Evolutionary conservation across 2,329 filamentous ascomycete species (phyloP).

Genomic region (Phialemoniopsis sp.): DNA sequence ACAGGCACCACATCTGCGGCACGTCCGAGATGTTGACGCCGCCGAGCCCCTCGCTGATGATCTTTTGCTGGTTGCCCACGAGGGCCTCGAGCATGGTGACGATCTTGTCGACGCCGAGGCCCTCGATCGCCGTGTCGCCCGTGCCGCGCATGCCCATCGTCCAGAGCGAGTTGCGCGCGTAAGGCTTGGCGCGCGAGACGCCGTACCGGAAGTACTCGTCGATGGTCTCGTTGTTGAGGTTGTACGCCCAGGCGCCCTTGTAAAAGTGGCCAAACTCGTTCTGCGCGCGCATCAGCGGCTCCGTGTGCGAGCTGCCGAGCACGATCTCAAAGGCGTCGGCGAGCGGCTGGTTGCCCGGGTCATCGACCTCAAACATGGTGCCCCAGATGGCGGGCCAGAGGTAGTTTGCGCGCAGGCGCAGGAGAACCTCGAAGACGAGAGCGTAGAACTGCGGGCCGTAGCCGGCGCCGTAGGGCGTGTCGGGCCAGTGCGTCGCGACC

Average conservation of each 20-base stretch:
- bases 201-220: slow-evolving; percentile 66
- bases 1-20: slow-evolving; percentile 69
- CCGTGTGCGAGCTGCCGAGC: slow-evolving; percentile 68
- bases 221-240: slow-evolving; percentile 65
- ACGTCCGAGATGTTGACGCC: slow-evolving; percentile 43
- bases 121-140: slow-evolving; percentile 57
- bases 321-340: slow-evolving; percentile 73
- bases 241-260: slow-evolving; percentile 64
- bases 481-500: slow-evolving; percentile 41
- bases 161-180: slow-evolving; percentile 60
- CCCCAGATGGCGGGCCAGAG: slow-evolving; percentile 67
- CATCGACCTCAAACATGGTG: slow-evolving; percentile 69
- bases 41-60: slow-evolving; percentile 52
- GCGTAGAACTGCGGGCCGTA: slow-evolving; percentile 63
- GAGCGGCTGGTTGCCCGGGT: slow-evolving; percentile 62
- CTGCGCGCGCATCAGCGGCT: slow-evolving; percentile 63
- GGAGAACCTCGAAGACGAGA: slow-evolving; percentile 65
- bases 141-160: slow-evolving; percentile 69
- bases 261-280: slow-evolving; percentile 51
- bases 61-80: slow-evolving; percentile 55
- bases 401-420: slow-evolving; percentile 69
- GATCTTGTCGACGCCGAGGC: slow-evolving; percentile 51
- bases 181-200: slow-evolving; percentile 59
- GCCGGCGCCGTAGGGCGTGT: slow-evolving; percentile 39
- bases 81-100: slow-evolving; percentile 55